Percentiles rank a stretch among this genome's conserved stretches.
These are phyloP conservation scores for Pichia sp. DNA, from an alignment of 1,139 yeast genomes.

Conservation along the genomic window DNA sequence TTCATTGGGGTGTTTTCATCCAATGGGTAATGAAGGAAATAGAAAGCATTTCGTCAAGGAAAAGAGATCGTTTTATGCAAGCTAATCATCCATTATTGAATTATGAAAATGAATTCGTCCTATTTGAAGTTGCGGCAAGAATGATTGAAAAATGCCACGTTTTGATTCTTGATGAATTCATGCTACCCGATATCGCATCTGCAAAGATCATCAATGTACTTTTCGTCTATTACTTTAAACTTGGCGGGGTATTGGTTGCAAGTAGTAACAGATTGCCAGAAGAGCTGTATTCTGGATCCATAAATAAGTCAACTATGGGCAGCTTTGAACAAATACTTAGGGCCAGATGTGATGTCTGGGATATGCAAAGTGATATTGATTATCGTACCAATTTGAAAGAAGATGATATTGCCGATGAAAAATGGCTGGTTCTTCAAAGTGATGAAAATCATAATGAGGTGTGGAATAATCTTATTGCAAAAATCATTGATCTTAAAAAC, in stretches of 20 bases:
- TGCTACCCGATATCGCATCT: slow-evolving; percentile 69
- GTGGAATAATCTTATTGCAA: slow-evolving; percentile 37
- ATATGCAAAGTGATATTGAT: slow-evolving; percentile 57
- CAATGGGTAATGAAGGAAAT: slow-evolving; percentile 64
- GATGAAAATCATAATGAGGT: slow-evolving; percentile 30
- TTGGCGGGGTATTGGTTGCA: slow-evolving; percentile 72
- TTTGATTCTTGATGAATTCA: slow-evolving; percentile 65
- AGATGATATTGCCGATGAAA: slow-evolving; percentile 24
- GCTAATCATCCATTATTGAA: slow-evolving; percentile 36
- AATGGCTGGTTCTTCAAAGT: slow-evolving; percentile 35
- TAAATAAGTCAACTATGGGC: slow-evolving; percentile 54
- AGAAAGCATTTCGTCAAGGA: slow-evolving; percentile 47
- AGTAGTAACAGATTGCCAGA: slow-evolving; percentile 71
- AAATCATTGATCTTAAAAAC: slow-evolving; percentile 26
- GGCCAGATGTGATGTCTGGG: slow-evolving; percentile 57
- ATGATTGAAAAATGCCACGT: slow-evolving; percentile 58
- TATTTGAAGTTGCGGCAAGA: slow-evolving; percentile 64
- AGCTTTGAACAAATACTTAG: slow-evolving; percentile 54
- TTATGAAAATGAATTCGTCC: slow-evolving; percentile 59
- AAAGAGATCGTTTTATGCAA: slow-evolving; percentile 29
- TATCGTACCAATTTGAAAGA: slow-evolving; percentile 46
- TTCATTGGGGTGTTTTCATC: slow-evolving; percentile 70
- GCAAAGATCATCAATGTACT: slow-evolving; percentile 63
- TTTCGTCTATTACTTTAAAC: slow-evolving; percentile 63
- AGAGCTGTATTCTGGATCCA: slow-evolving; percentile 61